Conservation (phyloP, 768 basidiomycete species). For the Rubroboletus satanas region DNA sequence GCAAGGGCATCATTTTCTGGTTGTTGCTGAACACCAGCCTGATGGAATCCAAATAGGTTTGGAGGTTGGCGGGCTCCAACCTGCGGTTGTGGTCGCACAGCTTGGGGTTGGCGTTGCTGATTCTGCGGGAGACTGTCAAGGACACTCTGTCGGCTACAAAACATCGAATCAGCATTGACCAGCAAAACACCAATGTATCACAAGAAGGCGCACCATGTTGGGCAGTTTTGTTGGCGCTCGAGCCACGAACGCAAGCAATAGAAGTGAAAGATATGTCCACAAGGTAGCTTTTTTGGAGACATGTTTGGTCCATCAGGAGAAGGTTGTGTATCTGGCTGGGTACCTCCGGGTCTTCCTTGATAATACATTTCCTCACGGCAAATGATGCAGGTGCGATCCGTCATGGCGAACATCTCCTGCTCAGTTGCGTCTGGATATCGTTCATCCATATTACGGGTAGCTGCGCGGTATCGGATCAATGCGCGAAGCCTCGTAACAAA, state of each 20-base stretch:
- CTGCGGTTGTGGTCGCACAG: conserved; percentile 25
- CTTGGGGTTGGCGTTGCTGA: conserved; percentile 31
- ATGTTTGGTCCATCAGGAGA: conserved; percentile 76
- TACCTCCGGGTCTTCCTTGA: conserved; percentile 29
- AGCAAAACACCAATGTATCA: background rate
- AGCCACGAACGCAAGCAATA: conserved; percentile 97
- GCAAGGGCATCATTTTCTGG: conserved; percentile 36
- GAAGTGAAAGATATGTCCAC: conserved; percentile 98
- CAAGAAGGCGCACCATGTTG: conserved; percentile 75
- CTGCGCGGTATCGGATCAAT: conserved; percentile 86
- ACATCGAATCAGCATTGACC: conserved; percentile 2
- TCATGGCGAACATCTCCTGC: conserved; percentile 76
- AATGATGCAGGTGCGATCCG: conserved; percentile 94
- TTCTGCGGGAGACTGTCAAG: conserved; percentile 46
- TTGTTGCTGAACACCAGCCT: conserved; percentile 32
- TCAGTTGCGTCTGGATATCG: conserved; percentile 89
- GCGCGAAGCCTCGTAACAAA: conserved; percentile 86
- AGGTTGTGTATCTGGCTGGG: conserved; percentile 19
- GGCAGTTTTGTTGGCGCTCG: conserved; percentile 97
- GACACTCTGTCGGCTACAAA: conserved; percentile 67
- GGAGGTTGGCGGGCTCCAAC: conserved; percentile 31
- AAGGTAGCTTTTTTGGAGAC: conserved; percentile 93
- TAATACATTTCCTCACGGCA: conserved; percentile 92
- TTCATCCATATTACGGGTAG: conserved; percentile 95
- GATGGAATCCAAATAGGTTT: conserved; percentile 28